These are phyloP conservation scores for Blastobotrys arbuscula DNA, from an alignment of 1,139 yeast species.

Conservation along the genomic window DNA sequence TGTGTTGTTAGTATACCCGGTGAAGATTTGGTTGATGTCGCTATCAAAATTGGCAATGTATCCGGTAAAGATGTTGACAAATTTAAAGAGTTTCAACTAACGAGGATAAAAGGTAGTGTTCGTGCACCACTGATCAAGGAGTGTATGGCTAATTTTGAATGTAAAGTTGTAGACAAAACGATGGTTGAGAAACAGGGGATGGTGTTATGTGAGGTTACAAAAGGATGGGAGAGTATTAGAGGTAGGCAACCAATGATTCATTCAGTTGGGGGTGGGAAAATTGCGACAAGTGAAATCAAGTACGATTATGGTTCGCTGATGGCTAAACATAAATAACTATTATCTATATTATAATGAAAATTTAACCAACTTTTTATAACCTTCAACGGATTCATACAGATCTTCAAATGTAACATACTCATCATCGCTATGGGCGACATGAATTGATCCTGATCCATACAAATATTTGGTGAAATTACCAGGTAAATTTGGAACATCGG, in stretches of 20 bases:
- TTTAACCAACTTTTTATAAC: slow-evolving; percentile 47
- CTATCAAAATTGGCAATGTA: slow-evolving; percentile 20
- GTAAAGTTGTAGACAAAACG: slow-evolving; percentile 13
- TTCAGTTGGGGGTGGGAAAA: slow-evolving; percentile 4
- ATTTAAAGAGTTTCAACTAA: slow-evolving; percentile 13
- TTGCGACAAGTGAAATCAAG: not conserved
- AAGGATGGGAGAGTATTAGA: not conserved
- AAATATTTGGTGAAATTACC: slow-evolving; percentile 44
- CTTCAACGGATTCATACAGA: slow-evolving; percentile 49
- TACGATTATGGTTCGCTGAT: not conserved
- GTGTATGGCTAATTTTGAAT: slow-evolving; percentile 18
- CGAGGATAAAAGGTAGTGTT: not conserved
- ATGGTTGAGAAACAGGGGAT: slow-evolving; percentile 4
- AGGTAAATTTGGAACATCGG: slow-evolving; percentile 56
- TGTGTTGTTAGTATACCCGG: slow-evolving; percentile 18
- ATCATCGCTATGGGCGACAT: slow-evolving; percentile 56
- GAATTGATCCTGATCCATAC: slow-evolving; percentile 67
- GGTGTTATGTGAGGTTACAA: not conserved
- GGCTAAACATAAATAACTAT: slow-evolving; percentile 1
- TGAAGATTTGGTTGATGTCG: slow-evolving; percentile 13
- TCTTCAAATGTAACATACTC: slow-evolving; percentile 52
- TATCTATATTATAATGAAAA: slow-evolving; percentile 14
- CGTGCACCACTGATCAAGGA: slow-evolving; percentile 16
- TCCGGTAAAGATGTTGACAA: slow-evolving; percentile 14
- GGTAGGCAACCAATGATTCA: not conserved